Evolutionary conservation across 805 yeast species (phyloP).

Genomic region (Metschnikowia lunata): DNA sequence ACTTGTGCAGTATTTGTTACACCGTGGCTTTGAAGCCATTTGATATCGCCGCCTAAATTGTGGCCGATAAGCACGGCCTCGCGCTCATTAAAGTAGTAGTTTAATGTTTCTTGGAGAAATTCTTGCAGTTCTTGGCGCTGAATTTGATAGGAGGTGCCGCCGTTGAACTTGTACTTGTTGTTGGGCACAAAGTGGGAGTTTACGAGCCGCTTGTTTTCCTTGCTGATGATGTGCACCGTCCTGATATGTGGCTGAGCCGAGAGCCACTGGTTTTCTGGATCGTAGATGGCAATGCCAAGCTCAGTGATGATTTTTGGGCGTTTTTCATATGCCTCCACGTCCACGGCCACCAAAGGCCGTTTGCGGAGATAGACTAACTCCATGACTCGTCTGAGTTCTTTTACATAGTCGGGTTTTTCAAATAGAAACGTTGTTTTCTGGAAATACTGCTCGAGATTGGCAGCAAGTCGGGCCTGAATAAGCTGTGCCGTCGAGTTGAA

Average conservation of each 20-base stretch:
- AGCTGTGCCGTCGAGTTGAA: slow-evolving; percentile 2
- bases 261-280: slow-evolving; percentile 16
- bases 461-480: slow-evolving; percentile 4
- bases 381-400: slow-evolving; percentile 15
- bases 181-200: slow-evolving; percentile 23
- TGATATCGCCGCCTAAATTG: slow-evolving; percentile 15
- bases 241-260: slow-evolving; percentile 17
- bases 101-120: slow-evolving; percentile 11
- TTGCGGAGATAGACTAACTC: slow-evolving; percentile 19
- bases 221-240: slow-evolving; percentile 19
- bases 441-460: slow-evolving; percentile 11
- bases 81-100: slow-evolving; percentile 14
- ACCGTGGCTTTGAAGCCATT: slow-evolving; percentile 15
- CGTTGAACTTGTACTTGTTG: slow-evolving; percentile 19
- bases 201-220: slow-evolving; percentile 15
- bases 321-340: slow-evolving; percentile 26
- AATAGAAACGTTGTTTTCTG: slow-evolving; percentile 8
- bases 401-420: slow-evolving; percentile 6
- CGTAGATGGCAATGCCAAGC: slow-evolving; percentile 24
- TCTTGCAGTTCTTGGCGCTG: slow-evolving; percentile 7
- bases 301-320: slow-evolving; percentile 19
- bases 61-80: slow-evolving; percentile 21
- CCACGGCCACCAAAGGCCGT: slow-evolving; percentile 23
- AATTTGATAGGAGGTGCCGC: slow-evolving; percentile 21
- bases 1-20: slow-evolving; percentile 3